A percentile compares a stretch with the other conserved stretches of the same genome.
Conservation (phyloP, 2,329 filamentous ascomycete species). For the Graphium sp. region DNA sequence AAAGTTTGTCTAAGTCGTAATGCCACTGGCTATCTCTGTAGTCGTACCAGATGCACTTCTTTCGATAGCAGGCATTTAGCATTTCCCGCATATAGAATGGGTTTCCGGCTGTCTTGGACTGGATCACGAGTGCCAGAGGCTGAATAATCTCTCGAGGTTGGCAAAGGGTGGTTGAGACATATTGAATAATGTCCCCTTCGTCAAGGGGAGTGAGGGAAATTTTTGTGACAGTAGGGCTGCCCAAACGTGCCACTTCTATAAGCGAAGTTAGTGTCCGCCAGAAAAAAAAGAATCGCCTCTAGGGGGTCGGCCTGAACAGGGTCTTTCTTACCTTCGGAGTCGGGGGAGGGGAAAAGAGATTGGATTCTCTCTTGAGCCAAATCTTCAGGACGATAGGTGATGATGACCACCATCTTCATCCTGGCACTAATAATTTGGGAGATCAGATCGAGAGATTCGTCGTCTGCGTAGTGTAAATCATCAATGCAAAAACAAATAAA, state of each 20-base stretch:
- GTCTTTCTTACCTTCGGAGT: conserved; percentile 27
- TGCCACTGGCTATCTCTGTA: conserved; percentile 72
- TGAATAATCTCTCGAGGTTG: conserved; percentile 54
- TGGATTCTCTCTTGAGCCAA: conserved; percentile 37
- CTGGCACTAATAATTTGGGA: conserved; percentile 62
- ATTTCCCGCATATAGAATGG: conserved; percentile 88
- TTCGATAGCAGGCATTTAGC: conserved; percentile 71
- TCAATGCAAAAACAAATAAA: conserved; percentile 81
- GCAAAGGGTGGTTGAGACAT: conserved; percentile 69
- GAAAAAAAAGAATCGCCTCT: no score
- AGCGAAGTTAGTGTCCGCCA: conserved; percentile 10
- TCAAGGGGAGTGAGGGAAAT: conserved; percentile 57
- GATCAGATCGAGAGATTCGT: conserved; percentile 72
- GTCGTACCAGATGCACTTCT: conserved; percentile 80
- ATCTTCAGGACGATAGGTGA: conserved; percentile 59
- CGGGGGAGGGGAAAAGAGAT: conserved; percentile 33
- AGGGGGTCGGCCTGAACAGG: no score
- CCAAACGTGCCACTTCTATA: conserved; percentile 23
- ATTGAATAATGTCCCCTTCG: conserved; percentile 67
- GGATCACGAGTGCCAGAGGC: conserved; percentile 66
- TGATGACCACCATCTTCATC: conserved; percentile 65
- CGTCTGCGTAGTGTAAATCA: conserved; percentile 80
- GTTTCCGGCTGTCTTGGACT: conserved; percentile 78
- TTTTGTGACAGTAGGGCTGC: conserved; percentile 44
- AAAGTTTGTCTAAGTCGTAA: conserved; percentile 72